phyloP scores from a whole-genome alignment of 176 grass and related monocot genomes.

The Melocanna baccifera region DNA sequence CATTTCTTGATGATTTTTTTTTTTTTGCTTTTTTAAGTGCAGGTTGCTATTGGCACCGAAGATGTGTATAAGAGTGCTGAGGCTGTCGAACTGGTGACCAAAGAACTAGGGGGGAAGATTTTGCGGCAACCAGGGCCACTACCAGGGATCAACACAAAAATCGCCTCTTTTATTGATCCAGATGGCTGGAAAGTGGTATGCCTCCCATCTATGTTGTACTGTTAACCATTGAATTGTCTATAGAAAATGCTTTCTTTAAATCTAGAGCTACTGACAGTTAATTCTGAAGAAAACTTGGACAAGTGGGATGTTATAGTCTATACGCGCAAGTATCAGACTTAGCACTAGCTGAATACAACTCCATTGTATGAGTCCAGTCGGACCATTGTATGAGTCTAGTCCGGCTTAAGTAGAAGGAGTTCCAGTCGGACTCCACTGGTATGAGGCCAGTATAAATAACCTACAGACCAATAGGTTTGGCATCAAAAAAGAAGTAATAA shows the following conservation, averaged over 20 bases:
- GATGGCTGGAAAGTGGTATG: slow-evolving; percentile 99
- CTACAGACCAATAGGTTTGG: too few relatives aligned
- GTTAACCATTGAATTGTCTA: background rate
- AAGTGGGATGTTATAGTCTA: too few relatives aligned
- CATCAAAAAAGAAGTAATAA: too few relatives aligned
- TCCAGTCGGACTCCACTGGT: too few relatives aligned
- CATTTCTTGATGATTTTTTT: slow-evolving; percentile 2
- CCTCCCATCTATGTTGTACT: background rate
- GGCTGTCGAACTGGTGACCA: slow-evolving; percentile 63
- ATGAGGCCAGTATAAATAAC: too few relatives aligned
- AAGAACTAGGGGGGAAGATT: slow-evolving; percentile 92
- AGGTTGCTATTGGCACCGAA: slow-evolving; percentile 93
- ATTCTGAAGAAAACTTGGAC: background rate
- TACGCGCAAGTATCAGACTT: too few relatives aligned
- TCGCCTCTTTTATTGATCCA: slow-evolving; percentile 89
- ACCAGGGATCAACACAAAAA: slow-evolving; percentile 86
- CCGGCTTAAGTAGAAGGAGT: too few relatives aligned
- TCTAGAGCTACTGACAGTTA: background rate
- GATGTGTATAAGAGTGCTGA: slow-evolving; percentile 93
- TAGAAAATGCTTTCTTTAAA: background rate
- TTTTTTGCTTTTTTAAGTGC: background rate
- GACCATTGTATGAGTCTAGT: too few relatives aligned
- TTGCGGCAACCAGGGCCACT: slow-evolving; percentile 77
- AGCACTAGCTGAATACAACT: too few relatives aligned
- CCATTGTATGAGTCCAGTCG: too few relatives aligned